These are phyloP conservation scores for Somion occarium DNA, from an alignment of 1,284 basidiomycete species.

Conservation along the genomic window DNA sequence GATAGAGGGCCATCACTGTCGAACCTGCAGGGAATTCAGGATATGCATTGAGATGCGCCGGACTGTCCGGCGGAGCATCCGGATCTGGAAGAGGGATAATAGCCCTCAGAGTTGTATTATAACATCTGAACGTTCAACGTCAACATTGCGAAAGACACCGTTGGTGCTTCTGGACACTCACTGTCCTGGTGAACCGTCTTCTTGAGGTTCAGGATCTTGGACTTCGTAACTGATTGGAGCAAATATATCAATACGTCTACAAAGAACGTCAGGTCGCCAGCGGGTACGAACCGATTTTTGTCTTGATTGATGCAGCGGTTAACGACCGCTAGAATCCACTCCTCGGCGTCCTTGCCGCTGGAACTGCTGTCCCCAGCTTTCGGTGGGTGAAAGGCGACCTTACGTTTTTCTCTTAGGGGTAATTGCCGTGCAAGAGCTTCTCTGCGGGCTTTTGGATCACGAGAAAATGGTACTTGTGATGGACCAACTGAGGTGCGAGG, in stretches of 20 bases:
- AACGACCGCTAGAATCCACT: slow-evolving; percentile 77
- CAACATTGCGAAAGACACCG: slow-evolving; percentile 3
- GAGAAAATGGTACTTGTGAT: slow-evolving; percentile 48
- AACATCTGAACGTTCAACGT: slow-evolving; percentile 39
- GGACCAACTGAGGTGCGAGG: slow-evolving; percentile 57
- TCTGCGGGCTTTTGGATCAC: slow-evolving; percentile 60
- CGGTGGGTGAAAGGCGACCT: slow-evolving; percentile 76
- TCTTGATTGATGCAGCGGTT: slow-evolving; percentile 64
- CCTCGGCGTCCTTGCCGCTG: slow-evolving; percentile 53
- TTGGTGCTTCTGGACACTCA: slow-evolving; percentile 29
- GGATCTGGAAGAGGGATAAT: slow-evolving; percentile 78
- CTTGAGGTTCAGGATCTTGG: slow-evolving; percentile 75
- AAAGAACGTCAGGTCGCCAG: background rate
- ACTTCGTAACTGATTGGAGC: slow-evolving; percentile 61
- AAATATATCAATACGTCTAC: background rate
- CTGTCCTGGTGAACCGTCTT: slow-evolving; percentile 69
- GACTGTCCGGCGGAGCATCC: slow-evolving; percentile 46
- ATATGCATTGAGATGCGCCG: slow-evolving; percentile 63
- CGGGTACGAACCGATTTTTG: slow-evolving; percentile 51
- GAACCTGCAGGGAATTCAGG: slow-evolving; percentile 67
- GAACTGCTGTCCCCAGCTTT: slow-evolving; percentile 39
- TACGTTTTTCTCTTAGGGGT: slow-evolving; percentile 65
- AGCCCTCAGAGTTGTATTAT: slow-evolving; percentile 60
- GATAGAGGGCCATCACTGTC: slow-evolving; percentile 77
- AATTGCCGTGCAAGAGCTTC: slow-evolving; percentile 57